Conservation (phyloP, 1,284 basidiomycete species). For the Cutaneotrichosporon cyanovorans region DNA sequence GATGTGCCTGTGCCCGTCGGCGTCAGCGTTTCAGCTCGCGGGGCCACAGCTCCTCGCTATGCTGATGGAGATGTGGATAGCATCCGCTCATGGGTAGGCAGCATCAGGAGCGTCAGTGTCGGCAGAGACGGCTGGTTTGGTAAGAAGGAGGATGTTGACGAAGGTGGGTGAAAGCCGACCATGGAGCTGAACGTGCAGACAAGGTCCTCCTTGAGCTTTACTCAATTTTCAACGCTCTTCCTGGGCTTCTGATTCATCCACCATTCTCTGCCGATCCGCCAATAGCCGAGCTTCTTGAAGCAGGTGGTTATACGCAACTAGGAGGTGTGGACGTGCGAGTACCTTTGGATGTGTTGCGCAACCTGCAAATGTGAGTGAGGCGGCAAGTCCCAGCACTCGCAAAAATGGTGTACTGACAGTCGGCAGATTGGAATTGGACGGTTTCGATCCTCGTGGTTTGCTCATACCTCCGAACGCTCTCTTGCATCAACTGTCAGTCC, state of each 20-base stretch:
- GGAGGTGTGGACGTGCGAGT: slow-evolving; percentile 44
- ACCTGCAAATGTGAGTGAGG: slow-evolving; percentile 41
- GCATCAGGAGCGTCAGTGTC: slow-evolving; percentile 36
- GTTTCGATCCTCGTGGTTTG: slow-evolving; percentile 40
- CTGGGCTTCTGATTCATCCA: slow-evolving; percentile 40
- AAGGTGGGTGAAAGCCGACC: slow-evolving; percentile 26
- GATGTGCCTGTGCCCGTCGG: slow-evolving; percentile 40
- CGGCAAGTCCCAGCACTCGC: too few species aligned
- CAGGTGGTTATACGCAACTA: slow-evolving; percentile 39
- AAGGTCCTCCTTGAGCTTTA: slow-evolving; percentile 38
- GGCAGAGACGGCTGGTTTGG: slow-evolving; percentile 29
- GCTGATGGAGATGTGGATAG: slow-evolving; percentile 41
- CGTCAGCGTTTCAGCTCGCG: slow-evolving; percentile 28
- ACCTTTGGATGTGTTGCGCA: slow-evolving; percentile 41
- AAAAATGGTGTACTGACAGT: too few species aligned
- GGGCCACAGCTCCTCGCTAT: slow-evolving; percentile 15
- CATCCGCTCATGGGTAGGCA: slow-evolving; percentile 44
- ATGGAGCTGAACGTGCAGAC: slow-evolving; percentile 22
- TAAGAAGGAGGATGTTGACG: slow-evolving; percentile 33
- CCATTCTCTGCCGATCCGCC: slow-evolving; percentile 38
- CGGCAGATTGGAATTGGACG: slow-evolving; percentile 42
- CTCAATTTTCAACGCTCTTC: slow-evolving; percentile 40
- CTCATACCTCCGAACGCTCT: slow-evolving; percentile 32
- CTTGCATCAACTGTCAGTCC: slow-evolving; percentile 38
- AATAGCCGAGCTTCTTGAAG: slow-evolving; percentile 40